A percentile compares a stretch with the other conserved stretches of the same genome.
Conservation (phyloP, 306 rosid species). For the Gillenia trifoliata region DNA sequence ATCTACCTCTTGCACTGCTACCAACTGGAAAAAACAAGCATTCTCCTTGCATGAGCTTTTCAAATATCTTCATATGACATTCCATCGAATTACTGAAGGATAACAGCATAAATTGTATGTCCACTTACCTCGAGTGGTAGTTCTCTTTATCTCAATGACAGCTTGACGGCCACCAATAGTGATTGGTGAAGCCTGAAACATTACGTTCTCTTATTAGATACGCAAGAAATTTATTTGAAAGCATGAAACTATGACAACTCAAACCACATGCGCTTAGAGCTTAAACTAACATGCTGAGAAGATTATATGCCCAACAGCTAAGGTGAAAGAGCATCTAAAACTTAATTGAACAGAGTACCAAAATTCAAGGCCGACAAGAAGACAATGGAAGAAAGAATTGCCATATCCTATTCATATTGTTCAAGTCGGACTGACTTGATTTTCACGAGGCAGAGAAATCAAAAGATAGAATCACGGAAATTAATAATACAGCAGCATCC, state of each 20-base stretch:
- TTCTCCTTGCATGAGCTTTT: background rate
- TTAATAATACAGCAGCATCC: background rate
- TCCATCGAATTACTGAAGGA: background rate
- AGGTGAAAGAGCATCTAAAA: background rate
- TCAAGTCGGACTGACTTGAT: background rate
- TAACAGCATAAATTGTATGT: background rate
- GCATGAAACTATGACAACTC: background rate
- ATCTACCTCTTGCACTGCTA: constrained; percentile 43
- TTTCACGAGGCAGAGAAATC: background rate
- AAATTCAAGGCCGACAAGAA: background rate
- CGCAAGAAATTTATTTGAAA: background rate
- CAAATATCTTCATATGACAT: background rate
- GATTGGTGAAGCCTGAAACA: constrained; percentile 66
- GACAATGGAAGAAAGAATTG: constrained; percentile 1
- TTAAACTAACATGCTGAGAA: background rate
- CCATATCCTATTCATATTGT: background rate
- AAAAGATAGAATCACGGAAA: background rate
- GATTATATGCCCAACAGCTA: background rate
- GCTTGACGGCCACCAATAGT: constrained; percentile 44
- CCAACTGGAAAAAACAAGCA: constrained; percentile 40
- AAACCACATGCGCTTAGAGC: background rate
- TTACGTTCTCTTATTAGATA: constrained; percentile 3
- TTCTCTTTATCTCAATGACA: constrained; percentile 60
- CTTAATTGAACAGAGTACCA: background rate
- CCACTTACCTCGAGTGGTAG: constrained; percentile 57